Evolutionary conservation across 164 flowering plant genomes (phyloP), one percentile per base, ranked within the genome.

Genomic region (Hamamelis virginiana): DNA sequence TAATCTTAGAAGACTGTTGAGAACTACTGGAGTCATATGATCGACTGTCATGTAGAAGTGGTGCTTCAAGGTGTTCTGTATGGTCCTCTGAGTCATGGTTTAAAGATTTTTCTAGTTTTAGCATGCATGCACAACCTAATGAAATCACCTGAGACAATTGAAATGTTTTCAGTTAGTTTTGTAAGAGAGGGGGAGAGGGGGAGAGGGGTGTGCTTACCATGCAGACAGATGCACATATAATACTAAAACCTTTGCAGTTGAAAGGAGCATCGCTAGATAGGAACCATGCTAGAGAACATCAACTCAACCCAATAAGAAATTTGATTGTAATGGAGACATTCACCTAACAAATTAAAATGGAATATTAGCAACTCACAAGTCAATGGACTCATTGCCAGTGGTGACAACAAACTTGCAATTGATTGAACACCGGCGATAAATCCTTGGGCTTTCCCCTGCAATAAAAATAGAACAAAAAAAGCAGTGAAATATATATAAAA

Each of bases 301-400:
- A 28, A 33, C 19, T 2, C 22, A 59, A 59, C 19, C n/a, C 9
- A 23, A n/a, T 73, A 33, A 67, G 66, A 3, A 73, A 25, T 47
- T 21, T 5, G 59, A 33, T 21, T 5, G 41, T 22, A 25, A 13
- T 43, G 23, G 33, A 11, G 9, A 22, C 9, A 28, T 13, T 52
- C 5, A 58, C 26, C n/a, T 64, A 9, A 27, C 16, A 47, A 23
- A 47, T n/a, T n/a, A n/a, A 41, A 52, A 15, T 33, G n/a, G 13
- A 43, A 13, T 26, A 18, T 10, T 50, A 1, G 53, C 8, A 52
- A 81, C 95, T 87, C 65, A 92, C 97, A 80, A 28, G 96, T 90
- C 72, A 89, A 71, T 62, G 97, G 97, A 75, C 91, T 92, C 91
- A 92, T 92, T 44, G 72, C 88, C 23, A 92, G 73, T 10, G 97